Evolutionary conservation across 2,329 filamentous ascomycete genomes (phyloP), one percentile per base, ranked within the genome.

Genomic region (Elsinoe australis): DNA sequence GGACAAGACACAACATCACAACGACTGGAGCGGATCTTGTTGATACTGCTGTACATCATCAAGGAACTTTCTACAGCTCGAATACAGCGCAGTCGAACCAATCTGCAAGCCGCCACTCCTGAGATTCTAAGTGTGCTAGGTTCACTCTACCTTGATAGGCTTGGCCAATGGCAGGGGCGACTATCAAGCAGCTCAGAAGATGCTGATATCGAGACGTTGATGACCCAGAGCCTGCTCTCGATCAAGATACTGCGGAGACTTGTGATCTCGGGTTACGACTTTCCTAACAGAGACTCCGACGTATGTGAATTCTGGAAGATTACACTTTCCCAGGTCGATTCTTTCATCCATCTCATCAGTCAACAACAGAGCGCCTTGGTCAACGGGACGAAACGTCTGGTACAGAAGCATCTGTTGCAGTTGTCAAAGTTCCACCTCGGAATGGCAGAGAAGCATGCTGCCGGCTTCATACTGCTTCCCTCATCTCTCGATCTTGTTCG

Each of bases 361-460:
- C 71, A 74, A 33, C 73, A 79, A 42, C 73, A 73, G n/a, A 67
- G 70, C 4, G 64, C 77, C 2, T 66, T 82, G 1, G 63, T 71
- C 1, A 62, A 67, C 3, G 65, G 68, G 3, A 74, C 80, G 18
- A 24, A 24, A 2, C 14, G 35, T 5, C 61, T 83, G 18, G 70
- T 94, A n/a, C 85, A 85, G 55, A 94, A 88, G 61, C 89, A 95
- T 61, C 71, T 95, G 2, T 68, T 95, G 33, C 89, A 96, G 61
- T 82, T 96, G 42, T 82, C 89, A 3, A 98, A 96, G 65, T 71
- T 98, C 2, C 92, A 96, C 62, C 74, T 94, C 31, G 82, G 87
- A 49, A 90, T 96, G 82, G 80, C 87, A 1, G 79, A 79, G 42
- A 69, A 73, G 4, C 88, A 95, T 62, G 81, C 89, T 1, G 82